Base-by-base conservation (phyloP, 2,329 filamentous ascomycete genomes). In the Penicillium olsonii region DNA sequence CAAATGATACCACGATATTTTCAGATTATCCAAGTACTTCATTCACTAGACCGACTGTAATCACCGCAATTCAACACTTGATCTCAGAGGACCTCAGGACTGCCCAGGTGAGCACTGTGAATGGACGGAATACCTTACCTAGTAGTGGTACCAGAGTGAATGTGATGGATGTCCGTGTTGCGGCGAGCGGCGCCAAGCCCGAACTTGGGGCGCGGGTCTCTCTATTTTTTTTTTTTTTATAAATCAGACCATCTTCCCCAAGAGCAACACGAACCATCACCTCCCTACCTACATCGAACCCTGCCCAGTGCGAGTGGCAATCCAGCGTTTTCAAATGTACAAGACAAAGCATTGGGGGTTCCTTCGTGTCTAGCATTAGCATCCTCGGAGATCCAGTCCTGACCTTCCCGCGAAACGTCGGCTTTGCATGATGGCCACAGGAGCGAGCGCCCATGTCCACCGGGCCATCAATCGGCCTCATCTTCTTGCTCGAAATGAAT, bases 361-460 rank as follows among this genome's bases (percentile, higher is more conserved):
- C 7, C 7, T 12, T 34, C 48, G n/a, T n/a, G n/a, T n/a, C 29
- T 27, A 34, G 12, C 15, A 17, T 34, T n/a, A n/a, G n/a, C n/a
- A n/a, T n/a, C 37, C 17, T 17, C 45, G 35, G 41, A 43, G 43
- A 43, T 15, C 29, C 33, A 20, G 37, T 9, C 17, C 40, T 24
- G 29, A 31, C 5, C 24, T 31, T 5, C 20, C 31, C 19, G 46
- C 37, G 33, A 35, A 35, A 46, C 17, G 18, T 17, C 11, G 20
- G 18, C 18, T 31, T 33, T 29, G 18, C 47, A 53, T 22, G n/a
- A 57, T 59, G 57, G 33, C 39, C n/a, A 48, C 39, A 24, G 45
- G 50, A 27, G 45, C 47, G 15, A 48, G 40, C 29, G 42, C 50
- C 37, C 50, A 34, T 20, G 33, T 35, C 7, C 33, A 43, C 22